Percentiles rank a stretch among this genome's conserved stretches.
These are phyloP conservation scores for Yamadazyma olivae DNA, from an alignment of 805 yeast species.

Conservation along the genomic window DNA sequence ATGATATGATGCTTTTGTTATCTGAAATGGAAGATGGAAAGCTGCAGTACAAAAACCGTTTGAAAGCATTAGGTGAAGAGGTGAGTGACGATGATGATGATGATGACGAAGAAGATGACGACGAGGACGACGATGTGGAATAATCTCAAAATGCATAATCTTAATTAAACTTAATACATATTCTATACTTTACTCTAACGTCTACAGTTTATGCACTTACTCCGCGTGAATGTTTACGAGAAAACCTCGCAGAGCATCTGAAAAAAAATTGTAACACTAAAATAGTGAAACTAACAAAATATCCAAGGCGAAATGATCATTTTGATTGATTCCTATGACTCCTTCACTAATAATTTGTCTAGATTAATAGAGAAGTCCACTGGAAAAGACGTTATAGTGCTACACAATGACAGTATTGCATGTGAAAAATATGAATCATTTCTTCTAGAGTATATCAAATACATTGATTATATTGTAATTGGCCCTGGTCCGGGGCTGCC, in stretches of 20 bases:
- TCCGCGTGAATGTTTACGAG: no score
- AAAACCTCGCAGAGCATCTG: constrained; percentile 1
- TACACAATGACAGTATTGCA: constrained; percentile 58
- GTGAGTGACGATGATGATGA: constrained; percentile 71
- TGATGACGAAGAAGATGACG: constrained; percentile 58
- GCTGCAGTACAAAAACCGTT: constrained; percentile 50
- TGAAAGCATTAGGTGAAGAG: constrained; percentile 53
- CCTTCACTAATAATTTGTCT: constrained; percentile 82
- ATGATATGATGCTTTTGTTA: constrained; percentile 73
- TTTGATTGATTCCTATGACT: constrained; percentile 90
- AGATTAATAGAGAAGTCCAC: constrained; percentile 57
- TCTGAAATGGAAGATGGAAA: constrained; percentile 74
- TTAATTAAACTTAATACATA: no score
- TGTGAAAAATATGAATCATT: constrained; percentile 27
- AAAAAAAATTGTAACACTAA: no score
- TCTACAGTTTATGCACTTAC: no score
- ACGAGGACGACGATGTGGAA: constrained; percentile 29
- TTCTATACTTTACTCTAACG: no score
- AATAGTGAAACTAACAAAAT: no score
- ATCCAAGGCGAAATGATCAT: no score
- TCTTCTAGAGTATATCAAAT: constrained; percentile 41
- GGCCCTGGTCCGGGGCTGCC: constrained; percentile 99
- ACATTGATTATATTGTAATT: constrained; percentile 72
- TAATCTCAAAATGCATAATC: no score
- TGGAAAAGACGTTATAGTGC: constrained; percentile 47